Base-by-base conservation (phyloP, 2,329 filamentous ascomycete genomes). In the Pseudopithomyces chartarum region DNA sequence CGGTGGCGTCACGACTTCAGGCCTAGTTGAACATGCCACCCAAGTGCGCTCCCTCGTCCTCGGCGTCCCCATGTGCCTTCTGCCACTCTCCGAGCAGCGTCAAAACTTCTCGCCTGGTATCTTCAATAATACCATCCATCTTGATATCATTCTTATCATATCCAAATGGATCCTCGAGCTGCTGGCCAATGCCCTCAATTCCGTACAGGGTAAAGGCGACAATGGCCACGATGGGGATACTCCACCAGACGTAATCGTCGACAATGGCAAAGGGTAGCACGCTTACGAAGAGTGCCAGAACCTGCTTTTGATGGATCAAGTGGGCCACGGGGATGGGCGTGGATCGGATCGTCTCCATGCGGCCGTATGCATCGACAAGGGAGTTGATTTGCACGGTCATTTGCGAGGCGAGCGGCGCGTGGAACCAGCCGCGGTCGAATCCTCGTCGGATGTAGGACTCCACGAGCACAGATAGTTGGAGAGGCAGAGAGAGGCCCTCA, bases 121-220 rank as follows among this genome's bases (percentile, higher is more conserved):
- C 86, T 61, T 86, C 85, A 2, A 85, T 83, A 48, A 88, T 84
- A 3, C 84, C 85, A 69, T 88, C 86, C 81, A 88, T 86, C 67
- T 87, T 87, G 73, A 89, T 88, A 67, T 88, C 86, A 55, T 87
- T 87, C 65, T 82, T 81, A 61, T 87, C 86, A 54, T 86, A 86
- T 1, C 86, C 86, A 67, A 89, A 88, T 1, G 86, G 86, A 67
- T 89, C 86, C 67, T 89, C 86, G 1, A 88, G 76, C 69, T 87
- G 85, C 3, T 80, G 81, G 11, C 85, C 86, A 53, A 88, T 88
- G 1, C 84, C 85, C 58, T 87, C 84, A 23, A 87, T 87, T 0
- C 85, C 85, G 58, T 89, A 88, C 1, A 88, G 75, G 0, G 86
- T 88, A 63, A 89, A 88, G 3, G 82, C 81, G 4, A 88, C 81